Evolutionary conservation across 345 rosid species (phyloP).

Genomic region (Theobroma cacao): DNA sequence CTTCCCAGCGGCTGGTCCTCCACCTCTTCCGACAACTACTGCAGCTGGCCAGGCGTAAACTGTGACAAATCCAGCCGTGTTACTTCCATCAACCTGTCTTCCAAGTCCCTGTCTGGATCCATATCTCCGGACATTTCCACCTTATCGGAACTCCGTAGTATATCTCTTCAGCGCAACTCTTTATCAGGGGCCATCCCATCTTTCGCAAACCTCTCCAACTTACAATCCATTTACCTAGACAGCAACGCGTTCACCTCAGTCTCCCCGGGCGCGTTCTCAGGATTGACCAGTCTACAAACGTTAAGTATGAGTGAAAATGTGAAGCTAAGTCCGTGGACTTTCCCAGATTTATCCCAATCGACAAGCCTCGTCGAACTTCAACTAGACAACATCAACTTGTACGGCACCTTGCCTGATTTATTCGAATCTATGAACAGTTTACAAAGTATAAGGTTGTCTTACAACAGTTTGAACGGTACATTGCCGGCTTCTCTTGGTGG

Average conservation of each 20-base stretch:
- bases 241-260: slow-evolving; percentile 52
- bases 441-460: slow-evolving; percentile 52
- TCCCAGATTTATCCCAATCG: slow-evolving; percentile 60
- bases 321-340: slow-evolving; percentile 45
- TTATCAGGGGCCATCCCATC: slow-evolving; percentile 65
- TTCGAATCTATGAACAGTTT: slow-evolving; percentile 47
- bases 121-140: slow-evolving; percentile 50
- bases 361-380: slow-evolving; percentile 35
- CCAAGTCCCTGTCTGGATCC: slow-evolving; percentile 38
- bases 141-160: slow-evolving; percentile 45
- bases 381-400: slow-evolving; percentile 38
- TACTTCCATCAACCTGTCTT: slow-evolving; percentile 37
- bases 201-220: slow-evolving; percentile 44
- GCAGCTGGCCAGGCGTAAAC: slow-evolving; percentile 54
- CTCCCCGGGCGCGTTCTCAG: slow-evolving; percentile 52
- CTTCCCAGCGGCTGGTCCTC: slow-evolving; percentile 61
- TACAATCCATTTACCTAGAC: slow-evolving; percentile 45
- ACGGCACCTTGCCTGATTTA: slow-evolving; percentile 60
- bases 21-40: slow-evolving; percentile 29
- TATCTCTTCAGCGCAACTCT: slow-evolving; percentile 47
- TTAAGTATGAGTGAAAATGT: slow-evolving; percentile 41
- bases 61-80: slow-evolving; percentile 52
- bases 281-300: slow-evolving; percentile 47
- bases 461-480: slow-evolving; percentile 67
- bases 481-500: slow-evolving; percentile 55